Evolutionary conservation across 495 filamentous ascomycete species (phyloP).

Genomic region (Penicillium roqueforti): DNA sequence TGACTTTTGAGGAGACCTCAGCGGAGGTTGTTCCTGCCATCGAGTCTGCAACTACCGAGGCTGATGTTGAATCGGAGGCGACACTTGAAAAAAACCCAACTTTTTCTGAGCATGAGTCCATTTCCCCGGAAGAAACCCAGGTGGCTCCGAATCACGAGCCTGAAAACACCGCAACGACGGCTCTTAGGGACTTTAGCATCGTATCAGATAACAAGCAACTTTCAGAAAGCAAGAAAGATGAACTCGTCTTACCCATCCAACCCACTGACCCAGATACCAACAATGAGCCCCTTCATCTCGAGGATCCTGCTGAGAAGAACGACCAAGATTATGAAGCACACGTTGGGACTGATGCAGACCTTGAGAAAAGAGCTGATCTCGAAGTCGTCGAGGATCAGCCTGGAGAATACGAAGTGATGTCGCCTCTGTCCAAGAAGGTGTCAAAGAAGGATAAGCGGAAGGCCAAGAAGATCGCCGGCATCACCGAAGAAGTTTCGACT

Average conservation of each 20-base stretch:
- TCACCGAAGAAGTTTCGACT: conserved; percentile 3
- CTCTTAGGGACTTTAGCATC: not conserved
- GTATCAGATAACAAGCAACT: not conserved
- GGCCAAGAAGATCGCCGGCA: conserved; percentile 22
- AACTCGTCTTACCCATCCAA: not conserved
- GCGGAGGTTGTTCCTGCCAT: not conserved
- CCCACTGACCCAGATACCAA: not conserved
- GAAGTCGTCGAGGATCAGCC: conserved; percentile 9
- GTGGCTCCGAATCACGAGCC: conserved; percentile 5
- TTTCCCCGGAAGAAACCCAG: not conserved
- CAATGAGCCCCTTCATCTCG: not conserved
- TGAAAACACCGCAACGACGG: not conserved
- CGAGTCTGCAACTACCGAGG: not conserved
- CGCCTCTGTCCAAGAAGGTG: conserved; percentile 25
- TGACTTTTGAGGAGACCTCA: not conserved
- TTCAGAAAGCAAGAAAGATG: not conserved
- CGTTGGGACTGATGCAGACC: not conserved
- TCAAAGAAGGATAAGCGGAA: conserved; percentile 42
- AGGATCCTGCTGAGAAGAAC: not conserved
- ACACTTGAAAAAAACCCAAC: not conserved
- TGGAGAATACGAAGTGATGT: conserved; percentile 2
- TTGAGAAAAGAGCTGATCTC: conserved; percentile 17
- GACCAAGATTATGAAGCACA: conserved; percentile 1
- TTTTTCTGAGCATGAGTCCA: not conserved
- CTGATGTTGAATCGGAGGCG: not conserved